Evolutionary conservation across 2,329 filamentous ascomycete genomes (phyloP).

Genomic region (Penicillium sp.): DNA sequence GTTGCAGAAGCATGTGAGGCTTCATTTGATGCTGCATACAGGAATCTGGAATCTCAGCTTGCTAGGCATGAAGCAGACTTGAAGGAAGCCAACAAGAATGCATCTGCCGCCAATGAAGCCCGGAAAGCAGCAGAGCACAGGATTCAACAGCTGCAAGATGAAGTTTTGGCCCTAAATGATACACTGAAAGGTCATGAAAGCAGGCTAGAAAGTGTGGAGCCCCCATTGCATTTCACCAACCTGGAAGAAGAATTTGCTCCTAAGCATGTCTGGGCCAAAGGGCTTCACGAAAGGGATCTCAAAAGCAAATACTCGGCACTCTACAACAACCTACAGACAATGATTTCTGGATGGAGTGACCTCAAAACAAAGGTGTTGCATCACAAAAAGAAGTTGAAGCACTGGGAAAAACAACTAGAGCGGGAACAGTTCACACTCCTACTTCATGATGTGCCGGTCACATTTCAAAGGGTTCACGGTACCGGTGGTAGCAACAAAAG

Average conservation of each 20-base stretch:
- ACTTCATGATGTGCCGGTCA: constrained; percentile 24
- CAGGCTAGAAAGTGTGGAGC: constrained; percentile 11
- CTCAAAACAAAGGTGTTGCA: constrained; percentile 30
- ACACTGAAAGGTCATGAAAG: constrained; percentile 18
- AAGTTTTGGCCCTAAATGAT: constrained; percentile 19
- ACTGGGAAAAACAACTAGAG: constrained; percentile 28
- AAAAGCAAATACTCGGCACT: constrained; percentile 29
- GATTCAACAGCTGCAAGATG: constrained; percentile 19
- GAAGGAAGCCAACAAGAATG: constrained; percentile 20
- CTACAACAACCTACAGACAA: constrained; percentile 27
- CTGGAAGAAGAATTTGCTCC: constrained; percentile 28
- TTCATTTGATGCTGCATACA: constrained; percentile 28
- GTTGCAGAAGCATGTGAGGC: constrained; percentile 25
- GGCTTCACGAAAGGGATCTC: constrained; percentile 8
- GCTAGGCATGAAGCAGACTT: constrained; percentile 18
- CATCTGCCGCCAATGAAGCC: constrained; percentile 18
- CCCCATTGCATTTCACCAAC: constrained; percentile 9
- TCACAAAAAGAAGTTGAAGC: constrained; percentile 31
- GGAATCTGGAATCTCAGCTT: constrained; percentile 22
- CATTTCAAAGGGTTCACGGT: constrained; percentile 23
- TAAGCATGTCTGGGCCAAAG: constrained; percentile 14
- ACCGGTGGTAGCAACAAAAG: background rate
- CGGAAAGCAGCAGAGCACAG: constrained; percentile 13
- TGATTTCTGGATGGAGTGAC: constrained; percentile 24
- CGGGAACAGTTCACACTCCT: constrained; percentile 28